Evolutionary conservation across 108 stramenopile species (phyloP).

Genomic region (Cyclotella atomus): DNA sequence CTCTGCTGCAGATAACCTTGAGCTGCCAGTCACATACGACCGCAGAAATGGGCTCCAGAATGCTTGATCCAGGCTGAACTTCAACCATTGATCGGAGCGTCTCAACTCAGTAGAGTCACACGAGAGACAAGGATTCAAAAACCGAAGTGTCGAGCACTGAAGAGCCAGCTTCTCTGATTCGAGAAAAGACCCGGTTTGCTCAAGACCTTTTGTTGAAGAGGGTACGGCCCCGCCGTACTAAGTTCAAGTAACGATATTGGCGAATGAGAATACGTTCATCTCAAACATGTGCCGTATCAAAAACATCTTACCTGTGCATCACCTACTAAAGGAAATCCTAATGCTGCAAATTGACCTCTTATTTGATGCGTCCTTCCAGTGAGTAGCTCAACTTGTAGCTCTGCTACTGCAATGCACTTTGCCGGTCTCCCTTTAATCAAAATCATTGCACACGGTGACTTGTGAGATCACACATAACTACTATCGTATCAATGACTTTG

Average conservation of each 20-base stretch:
- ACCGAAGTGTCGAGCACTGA: constrained; percentile 69
- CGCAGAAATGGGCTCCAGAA: constrained; percentile 77
- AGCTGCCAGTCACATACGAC: no score
- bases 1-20: no score
- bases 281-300: neutral
- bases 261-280: neutral
- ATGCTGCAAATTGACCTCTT: constrained; percentile 77
- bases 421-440: constrained; percentile 48
- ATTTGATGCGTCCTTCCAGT: constrained; percentile 93
- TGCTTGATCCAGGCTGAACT: constrained; percentile 53
- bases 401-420: constrained; percentile 62
- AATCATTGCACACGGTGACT: neutral
- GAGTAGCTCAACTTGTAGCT: constrained; percentile 72
- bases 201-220: neutral
- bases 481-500: no score
- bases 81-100: constrained; percentile 59
- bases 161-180: constrained; percentile 68
- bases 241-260: neutral
- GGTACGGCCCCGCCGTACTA: constrained; percentile 78
- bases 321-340: constrained; percentile 84
- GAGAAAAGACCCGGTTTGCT: constrained; percentile 13
- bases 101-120: neutral
- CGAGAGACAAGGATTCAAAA: constrained; percentile 23
- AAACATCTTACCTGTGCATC: constrained; percentile 51
- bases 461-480: neutral